Evolutionary conservation across 2,329 filamentous ascomycete species (phyloP).

Genomic region (Claviceps quebecensis): DNA sequence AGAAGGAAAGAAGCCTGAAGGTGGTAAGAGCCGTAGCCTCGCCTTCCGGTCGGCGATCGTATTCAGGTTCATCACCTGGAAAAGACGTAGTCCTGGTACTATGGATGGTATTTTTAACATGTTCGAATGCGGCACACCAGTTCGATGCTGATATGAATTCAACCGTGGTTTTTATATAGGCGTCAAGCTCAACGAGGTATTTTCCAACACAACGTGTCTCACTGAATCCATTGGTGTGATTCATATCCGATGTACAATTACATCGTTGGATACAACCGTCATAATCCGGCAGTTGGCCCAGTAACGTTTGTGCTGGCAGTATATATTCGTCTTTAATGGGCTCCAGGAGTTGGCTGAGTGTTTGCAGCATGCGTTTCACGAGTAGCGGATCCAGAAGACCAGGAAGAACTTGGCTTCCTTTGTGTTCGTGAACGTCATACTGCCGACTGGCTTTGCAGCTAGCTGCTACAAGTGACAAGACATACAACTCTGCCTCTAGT

Average conservation of each 20-base stretch:
- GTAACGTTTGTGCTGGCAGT: constrained; percentile 40
- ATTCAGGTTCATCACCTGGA: constrained; percentile 22
- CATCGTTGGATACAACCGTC: constrained; percentile 21
- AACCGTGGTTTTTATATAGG: constrained; percentile 39
- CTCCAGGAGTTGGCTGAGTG: constrained; percentile 40
- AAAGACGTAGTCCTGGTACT: constrained; percentile 31
- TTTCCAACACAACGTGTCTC: constrained; percentile 17
- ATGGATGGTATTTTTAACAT: constrained; percentile 39
- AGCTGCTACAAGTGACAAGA: constrained; percentile 49
- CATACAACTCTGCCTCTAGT: constrained; percentile 48
- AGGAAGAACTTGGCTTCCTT: constrained; percentile 16
- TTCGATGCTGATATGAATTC: constrained; percentile 53
- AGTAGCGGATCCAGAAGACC: constrained; percentile 33
- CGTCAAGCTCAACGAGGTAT: constrained; percentile 35
- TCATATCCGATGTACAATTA: constrained; percentile 7
- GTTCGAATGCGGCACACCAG: constrained; percentile 46
- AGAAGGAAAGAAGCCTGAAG: constrained; percentile 45
- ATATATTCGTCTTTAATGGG: constrained; percentile 44
- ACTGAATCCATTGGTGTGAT: constrained; percentile 6
- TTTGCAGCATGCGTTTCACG: constrained; percentile 40
- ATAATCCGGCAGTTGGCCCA: constrained; percentile 34
- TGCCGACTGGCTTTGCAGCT: constrained; percentile 50
- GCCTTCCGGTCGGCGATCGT: constrained; percentile 28
- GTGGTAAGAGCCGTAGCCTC: constrained; percentile 39
- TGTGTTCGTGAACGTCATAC: constrained; percentile 12